phyloP scores from a whole-genome alignment of 805 yeast genomes.

The Hemisphaericaspora nanyangensis region DNA sequence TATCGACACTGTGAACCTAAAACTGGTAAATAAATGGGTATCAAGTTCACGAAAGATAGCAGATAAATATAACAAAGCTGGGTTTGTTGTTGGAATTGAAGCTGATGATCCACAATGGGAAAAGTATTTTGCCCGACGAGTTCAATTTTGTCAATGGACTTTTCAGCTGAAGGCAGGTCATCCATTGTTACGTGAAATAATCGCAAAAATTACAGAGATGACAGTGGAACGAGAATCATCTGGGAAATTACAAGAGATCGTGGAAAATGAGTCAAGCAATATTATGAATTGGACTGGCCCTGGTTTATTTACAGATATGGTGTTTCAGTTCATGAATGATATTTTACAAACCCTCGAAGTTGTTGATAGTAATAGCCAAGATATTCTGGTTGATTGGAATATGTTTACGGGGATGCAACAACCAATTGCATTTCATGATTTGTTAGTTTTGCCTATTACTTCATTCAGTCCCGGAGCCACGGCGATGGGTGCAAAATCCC shows the following conservation, averaged over 20 bases:
- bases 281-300: slow-evolving; percentile 97
- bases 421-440: slow-evolving; percentile 62
- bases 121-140: slow-evolving; percentile 86
- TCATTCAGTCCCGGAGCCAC: slow-evolving; percentile 68
- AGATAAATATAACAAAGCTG: slow-evolving; percentile 44
- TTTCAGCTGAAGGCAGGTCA: slow-evolving; percentile 87
- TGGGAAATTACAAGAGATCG: slow-evolving; percentile 44
- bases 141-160: slow-evolving; percentile 98
- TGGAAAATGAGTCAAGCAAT: slow-evolving; percentile 66
- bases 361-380: slow-evolving; percentile 15
- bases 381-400: slow-evolving; percentile 42
- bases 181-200: slow-evolving; percentile 78
- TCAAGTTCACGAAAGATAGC: slow-evolving; percentile 37
- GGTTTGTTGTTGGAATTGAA: slow-evolving; percentile 86
- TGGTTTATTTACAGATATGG: slow-evolving; percentile 85
- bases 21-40: slow-evolving; percentile 75
- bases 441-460: slow-evolving; percentile 68
- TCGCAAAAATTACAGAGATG: slow-evolving; percentile 71
- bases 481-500: slow-evolving; percentile 77
- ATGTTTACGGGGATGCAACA: slow-evolving; percentile 55
- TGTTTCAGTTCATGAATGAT: slow-evolving; percentile 63
- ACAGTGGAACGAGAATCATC: slow-evolving; percentile 54
- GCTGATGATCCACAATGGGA: slow-evolving; percentile 95
- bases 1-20: slow-evolving; percentile 76
- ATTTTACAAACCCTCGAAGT: slow-evolving; percentile 28